phyloP scores from a whole-genome alignment of 345 rosid species.

The Turnera subulata region DNA sequence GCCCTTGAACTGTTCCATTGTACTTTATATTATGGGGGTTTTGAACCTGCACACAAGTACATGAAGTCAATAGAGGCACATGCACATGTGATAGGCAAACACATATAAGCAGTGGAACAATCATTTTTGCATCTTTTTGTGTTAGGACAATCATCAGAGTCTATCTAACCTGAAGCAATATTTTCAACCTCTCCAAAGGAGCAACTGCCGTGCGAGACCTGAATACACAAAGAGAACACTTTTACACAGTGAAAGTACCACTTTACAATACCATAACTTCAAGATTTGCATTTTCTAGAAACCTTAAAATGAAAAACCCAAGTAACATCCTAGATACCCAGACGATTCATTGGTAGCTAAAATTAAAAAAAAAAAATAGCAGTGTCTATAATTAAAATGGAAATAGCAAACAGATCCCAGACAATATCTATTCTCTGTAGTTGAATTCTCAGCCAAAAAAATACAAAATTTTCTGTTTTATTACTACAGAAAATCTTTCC shows the following conservation, averaged over 20 bases:
- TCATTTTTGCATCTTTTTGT: too few species aligned
- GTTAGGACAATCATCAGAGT: too few species aligned
- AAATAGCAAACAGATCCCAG: neutral
- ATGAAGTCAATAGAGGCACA: conserved; percentile 12
- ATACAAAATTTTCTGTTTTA: too few species aligned
- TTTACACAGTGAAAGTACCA: neutral
- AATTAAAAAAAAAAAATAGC: neutral
- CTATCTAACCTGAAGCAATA: conserved; percentile 62
- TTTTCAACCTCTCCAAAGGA: conserved; percentile 90
- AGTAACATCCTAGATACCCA: too few species aligned
- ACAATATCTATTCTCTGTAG: too few species aligned
- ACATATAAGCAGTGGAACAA: neutral
- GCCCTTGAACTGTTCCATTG: conserved; percentile 77
- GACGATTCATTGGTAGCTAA: too few species aligned
- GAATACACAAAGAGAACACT: conserved; percentile 5
- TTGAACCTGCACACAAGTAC: conserved; percentile 55
- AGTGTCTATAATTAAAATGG: neutral
- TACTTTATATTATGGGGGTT: conserved; percentile 78
- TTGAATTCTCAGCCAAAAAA: too few species aligned
- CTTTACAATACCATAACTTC: neutral
- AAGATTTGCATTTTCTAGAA: too few species aligned
- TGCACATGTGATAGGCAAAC: neutral
- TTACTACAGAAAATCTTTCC: too few species aligned
- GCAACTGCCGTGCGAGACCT: conserved; percentile 98
- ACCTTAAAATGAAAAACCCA: neutral